Base-by-base conservation (phyloP, 1,139 yeast genomes). In the Suhomyces kunorum region DNA sequence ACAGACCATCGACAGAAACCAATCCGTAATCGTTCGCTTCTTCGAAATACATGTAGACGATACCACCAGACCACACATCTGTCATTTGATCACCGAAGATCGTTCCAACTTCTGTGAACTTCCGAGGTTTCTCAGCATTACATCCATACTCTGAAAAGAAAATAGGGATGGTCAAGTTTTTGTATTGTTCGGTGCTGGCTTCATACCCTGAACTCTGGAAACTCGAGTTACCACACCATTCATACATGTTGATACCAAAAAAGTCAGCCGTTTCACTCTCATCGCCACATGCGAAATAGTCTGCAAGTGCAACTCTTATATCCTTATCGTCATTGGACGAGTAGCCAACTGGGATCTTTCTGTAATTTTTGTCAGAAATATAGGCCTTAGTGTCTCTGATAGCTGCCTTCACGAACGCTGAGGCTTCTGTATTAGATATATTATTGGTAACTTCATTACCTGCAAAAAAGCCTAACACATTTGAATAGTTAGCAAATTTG, bases 401-500 rank as follows among this genome's bases (percentile, higher is more conserved):
- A 25, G 94, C 87, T 32, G 97, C 97, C 63, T 94, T 83, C 46
- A 90, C 79, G 58, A 85, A 90, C 3, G 97, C 96, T 26, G 94
- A 79, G 17, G 76, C 70, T 42, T 61, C 71, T 29, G 77, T 68
- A 63, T 90, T 89, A 26, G 64, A 46, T 14, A 53, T 56, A 40
- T 61, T 61, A 52, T 70, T 71, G 56, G 92, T 83, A 45, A 90
- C 85, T 70, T 90, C 97, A 61, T 90, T 90, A 56, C 97, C 97
- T 32, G 95, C 81, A 59, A 90, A 83, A 71, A 88, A 88, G n/a
- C 96, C 98, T 47, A 89, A 67, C 11, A 87, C 74, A 59, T 90
- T 90, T 42, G 95, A 82, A 66, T 87, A 90, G 54, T 80, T 74
- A 55, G 83, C 80, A 68, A 90, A 86, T 42, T 83, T 84, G 57